Evolutionary conservation across 2,329 filamentous ascomycete genomes (phyloP), one percentile per base, ranked within the genome.

Genomic region (Fusarium acutatum): DNA sequence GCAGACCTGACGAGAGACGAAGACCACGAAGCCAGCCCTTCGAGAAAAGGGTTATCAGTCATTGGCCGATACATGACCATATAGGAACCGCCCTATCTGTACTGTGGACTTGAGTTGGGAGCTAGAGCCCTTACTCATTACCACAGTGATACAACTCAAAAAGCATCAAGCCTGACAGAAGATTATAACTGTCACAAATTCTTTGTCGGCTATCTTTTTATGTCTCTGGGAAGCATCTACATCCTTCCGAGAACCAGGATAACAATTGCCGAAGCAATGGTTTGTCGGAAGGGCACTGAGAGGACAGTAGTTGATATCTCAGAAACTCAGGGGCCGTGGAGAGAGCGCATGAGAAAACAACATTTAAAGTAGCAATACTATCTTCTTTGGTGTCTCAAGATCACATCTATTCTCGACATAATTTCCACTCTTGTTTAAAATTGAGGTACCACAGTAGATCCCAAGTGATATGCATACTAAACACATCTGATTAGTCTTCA

Each of bases 291-390:
- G 10, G 3, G 7, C 13, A 26, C 8, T 22, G 6, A 14, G 17
- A 14, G 4, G 17, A 34, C 12, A 24, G 12, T 15, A 24, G 4
- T 20, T 35, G 13, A 11, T 15, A 20, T 22, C n/a, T 20, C 17
- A 24, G 30, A 22, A 35, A 22, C 32, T 24, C 32, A 24, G 32
- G n/a, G 46, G 7, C 2, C n/a, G 7, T 13, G 46, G 8, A 32
- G 22, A 32, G 28, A 30, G 22, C 10, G 44, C 12, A 8, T 26
- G 32, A 15, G 47, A 50, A 30, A 35, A 14, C 8, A 26, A 20
- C n/a, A 0, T 22, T 52, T 26, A 24, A 4, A 12, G 12, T 24
- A 12, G 8, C 3, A 20, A 20, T 4, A 1, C n/a, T 35, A 7
- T 24, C 8, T 26, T 26, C 18, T 24, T 22, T 18, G n/a, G n/a